Evolutionary conservation across 2,329 filamentous ascomycete species (phyloP), one percentile per base, ranked within the genome.

Genomic region (Pyrenochaeta sp.): DNA sequence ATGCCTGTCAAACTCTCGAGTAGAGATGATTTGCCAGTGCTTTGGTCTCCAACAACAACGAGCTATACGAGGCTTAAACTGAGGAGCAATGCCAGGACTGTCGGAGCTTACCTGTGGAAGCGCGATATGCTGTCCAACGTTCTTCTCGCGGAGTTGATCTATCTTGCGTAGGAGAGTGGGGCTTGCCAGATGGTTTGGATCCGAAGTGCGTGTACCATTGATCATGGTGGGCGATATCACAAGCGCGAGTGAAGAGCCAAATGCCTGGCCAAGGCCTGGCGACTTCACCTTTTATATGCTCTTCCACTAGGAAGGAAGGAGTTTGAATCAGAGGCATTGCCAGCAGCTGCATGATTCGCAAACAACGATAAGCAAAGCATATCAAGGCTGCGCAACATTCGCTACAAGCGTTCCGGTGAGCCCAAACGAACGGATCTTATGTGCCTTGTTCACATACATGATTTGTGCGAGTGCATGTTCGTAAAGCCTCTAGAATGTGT

Each of bases 1-100:
- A 80, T 56, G 1, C 68, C 64, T 2, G 77, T 79, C 44, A 78
- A 8, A 47, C 69, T 57, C 65, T 79, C 63, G 27, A 78, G 56
- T 19, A 73, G 55, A 12, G 67, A 79, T 22, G 58, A 73, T 67
- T 72, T 78, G 2, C 80, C 78, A 46, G 39, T 39, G 36, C 36
- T 39, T 39, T 39, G 36, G n/a, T 39, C 36, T 6, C 36, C 36
- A 19, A 39, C 36, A 39, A 39, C 36, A 7, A 39, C 36, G n/a
- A 39, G 36, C 36, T 39, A 39, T 39, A 39, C 12, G 36, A 13
- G 12, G 36, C 6, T 39, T 15, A 39, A 15, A 5, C 13, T 6
- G 5, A 19, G 12, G n/a, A 39, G 13, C n/a, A 39, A 39, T 15
- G 7, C 4, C n/a, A 19, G 36, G 13, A 39, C 36, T 2, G 36